Evolutionary conservation across 1,284 basidiomycete genomes (phyloP), one percentile per base, ranked within the genome.

Genomic region (Moesziomyces globuligerus): DNA sequence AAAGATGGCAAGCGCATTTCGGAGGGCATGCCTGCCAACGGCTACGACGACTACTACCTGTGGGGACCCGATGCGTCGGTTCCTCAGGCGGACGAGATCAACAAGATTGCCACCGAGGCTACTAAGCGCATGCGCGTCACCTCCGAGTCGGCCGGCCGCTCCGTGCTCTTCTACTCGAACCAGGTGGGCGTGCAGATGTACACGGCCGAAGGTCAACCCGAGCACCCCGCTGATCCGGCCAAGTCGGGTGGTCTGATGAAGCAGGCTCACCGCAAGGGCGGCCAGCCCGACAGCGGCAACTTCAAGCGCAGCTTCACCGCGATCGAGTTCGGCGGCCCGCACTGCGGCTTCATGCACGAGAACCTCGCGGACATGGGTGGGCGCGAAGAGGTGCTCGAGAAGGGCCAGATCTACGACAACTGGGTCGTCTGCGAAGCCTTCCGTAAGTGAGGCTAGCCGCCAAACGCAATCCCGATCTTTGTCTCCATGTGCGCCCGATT

Each of bases 11-110:
- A 72, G 50, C 46, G 34, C 5, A 57, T 78, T 34, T 56, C 38
- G 9, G 57, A 60, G 7, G 46, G 46, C 13, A 58, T 65, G 10
- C 72, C 72, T 9, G 15, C 60, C 2, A 52, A 8, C 3, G 78
- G 75, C 17, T 79, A 78, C 57, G 79, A 81, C 55, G 56, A 80
- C 41, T 81, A 73, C 36, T 80, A 81, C 64, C 48, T 72, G 9
- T 81, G 77, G 76, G 76, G 78, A 7, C 18, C 34, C 8, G 32
- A 50, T 40, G 26, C 29, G 1, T 45, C 39, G 8, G 50, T 57
- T 23, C 61, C 68, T 13, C 53, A 50, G 21, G 60, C 68, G 13
- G 58, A 65, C 26, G 57, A 60, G 23, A 39, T 66, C 28, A 36
- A 57, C 49, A 44, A 26, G 46, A 60, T 71, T 17, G 56, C 61